Base-by-base conservation (phyloP, 1,284 basidiomycete genomes). In the Testicularia cyperi region DNA sequence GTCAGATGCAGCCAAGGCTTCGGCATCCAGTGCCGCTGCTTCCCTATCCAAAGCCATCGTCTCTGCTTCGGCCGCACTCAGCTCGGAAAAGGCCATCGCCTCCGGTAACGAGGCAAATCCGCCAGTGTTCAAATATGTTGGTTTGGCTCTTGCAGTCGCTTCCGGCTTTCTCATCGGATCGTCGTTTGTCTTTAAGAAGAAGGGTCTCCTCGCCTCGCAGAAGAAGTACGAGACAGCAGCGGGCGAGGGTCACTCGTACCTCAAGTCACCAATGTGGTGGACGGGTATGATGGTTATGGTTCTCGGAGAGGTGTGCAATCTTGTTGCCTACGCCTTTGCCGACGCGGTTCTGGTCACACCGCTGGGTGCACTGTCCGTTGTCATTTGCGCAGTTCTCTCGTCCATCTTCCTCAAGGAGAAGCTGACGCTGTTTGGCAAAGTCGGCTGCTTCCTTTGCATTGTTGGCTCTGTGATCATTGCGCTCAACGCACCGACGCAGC, bases 141-240 rank as follows among this genome's bases (percentile, higher is more conserved):
- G 82, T 38, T 77, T 96, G 54, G 80, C 88, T 44, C 83, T 97
- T 28, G 92, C 92, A 16, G 80, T 97, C 38, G 78, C 79, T 15
- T 89, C 86, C 70, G 94, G 94, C 18, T 31, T 92, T 19, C 85
- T 98, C 64, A 97, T 97, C 66, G 94, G 94, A 6, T 82, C 86
- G n/a, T 88, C 86, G 68, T 92, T 90, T 78, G 81, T 82, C 16
- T 77, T 98, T 81, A 98, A 98, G 84, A 98, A 97, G 83, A 94
- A 74, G 43, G 78, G 78, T 4, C 55, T 79, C 8, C 52, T 78
- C 1, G 51, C 72, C 6, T 57, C 77, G 9, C 72, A 77, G 46
- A 58, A 58, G 6, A 79, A 81, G 66, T 72, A 80, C 41, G 82
- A 82, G 6, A 81, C 80, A 30, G 80, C 80, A 10, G 86, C 89